Evolutionary conservation across 1,139 yeast genomes (phyloP), one percentile per base, ranked within the genome.

Genomic region (Diutina rugosa): DNA sequence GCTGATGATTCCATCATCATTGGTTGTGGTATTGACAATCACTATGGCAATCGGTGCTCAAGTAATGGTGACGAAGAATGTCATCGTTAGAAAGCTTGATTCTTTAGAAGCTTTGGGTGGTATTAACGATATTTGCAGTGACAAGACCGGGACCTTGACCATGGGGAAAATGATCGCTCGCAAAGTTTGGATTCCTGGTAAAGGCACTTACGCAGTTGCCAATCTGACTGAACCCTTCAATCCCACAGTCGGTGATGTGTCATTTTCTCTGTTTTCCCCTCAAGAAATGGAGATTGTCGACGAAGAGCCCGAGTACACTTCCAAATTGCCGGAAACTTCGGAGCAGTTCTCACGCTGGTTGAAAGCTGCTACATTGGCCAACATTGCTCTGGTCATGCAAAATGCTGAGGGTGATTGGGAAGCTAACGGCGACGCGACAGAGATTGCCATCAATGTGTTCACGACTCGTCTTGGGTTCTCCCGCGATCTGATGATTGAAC

Each of bases 1-100:
- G 54, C 83, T 91, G 4, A 86, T 87, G 93, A 87, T 87, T 64
- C 95, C 95, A 2, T 87, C 93, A 2, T 84, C 91, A 0, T 76
- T 87, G 63, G 85, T 87, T 59, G 95, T 87, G 48, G 95, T 87
- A 28, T 77, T 87, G 59, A 87, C 95, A 16, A 87, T 87, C 60
- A 87, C 95, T 4, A 87, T 87, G 93, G 91, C 95, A 6, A 85
- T 86, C 59, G 95, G 95, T 30, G 87, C 95, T 46, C 85, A 84
- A 63, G 86, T 82, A 16, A 87, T 87, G 95, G 86, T 84, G 49
- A 69, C 72, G 54, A 79, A 85, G 63, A 74, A 85, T 64, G 95
- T 87, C 45, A 84, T 87, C 69, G 90, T 87, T 26, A 76, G 95
- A 64, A 87, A 85, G 63, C 75, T 87, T 59, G 93, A 87, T 65